Percentiles rank a stretch among this genome's conserved stretches.
Evolutionary conservation across 2,329 filamentous ascomycete genomes (phyloP).

Genomic region (Ploettnerulaceae sp.): DNA sequence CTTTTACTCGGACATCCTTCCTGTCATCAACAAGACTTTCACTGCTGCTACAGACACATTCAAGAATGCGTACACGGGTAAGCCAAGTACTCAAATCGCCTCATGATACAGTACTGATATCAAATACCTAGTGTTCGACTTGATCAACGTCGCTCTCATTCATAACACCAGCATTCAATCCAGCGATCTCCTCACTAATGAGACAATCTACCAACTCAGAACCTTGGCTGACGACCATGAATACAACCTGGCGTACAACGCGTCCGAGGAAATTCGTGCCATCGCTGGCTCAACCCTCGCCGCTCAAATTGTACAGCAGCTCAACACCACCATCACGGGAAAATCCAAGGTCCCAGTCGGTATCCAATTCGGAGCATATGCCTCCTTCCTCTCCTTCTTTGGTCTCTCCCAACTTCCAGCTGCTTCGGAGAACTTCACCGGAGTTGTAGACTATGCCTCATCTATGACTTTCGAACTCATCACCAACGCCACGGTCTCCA

Average conservation of each 20-base stretch:
- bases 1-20: conserved; percentile 53
- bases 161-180: conserved; percentile 58
- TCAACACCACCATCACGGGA: conserved; percentile 47
- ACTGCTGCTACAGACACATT: conserved; percentile 43
- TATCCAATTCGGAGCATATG: conserved; percentile 58
- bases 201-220: conserved; percentile 57
- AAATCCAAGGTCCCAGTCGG: conserved; percentile 42
- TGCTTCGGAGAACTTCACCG: conserved; percentile 60
- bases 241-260: conserved; percentile 78
- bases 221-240: conserved; percentile 76
- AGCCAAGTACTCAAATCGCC: conserved; percentile 24
- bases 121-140: conserved; percentile 47
- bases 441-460: conserved; percentile 78
- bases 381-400: conserved; percentile 59
- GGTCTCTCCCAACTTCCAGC: conserved; percentile 49
- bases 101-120: neutral
- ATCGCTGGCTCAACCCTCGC: conserved; percentile 54
- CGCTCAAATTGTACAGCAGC: conserved; percentile 46
- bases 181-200: conserved; percentile 52
- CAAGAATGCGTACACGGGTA: conserved; percentile 59
- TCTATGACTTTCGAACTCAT: conserved; percentile 74
- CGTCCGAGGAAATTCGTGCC: conserved; percentile 59
- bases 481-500: conserved; percentile 45
- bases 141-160: conserved; percentile 54
- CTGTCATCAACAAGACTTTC: conserved; percentile 52